Conservation (phyloP, 768 basidiomycete species). For the Tremella yokohamensis region DNA sequence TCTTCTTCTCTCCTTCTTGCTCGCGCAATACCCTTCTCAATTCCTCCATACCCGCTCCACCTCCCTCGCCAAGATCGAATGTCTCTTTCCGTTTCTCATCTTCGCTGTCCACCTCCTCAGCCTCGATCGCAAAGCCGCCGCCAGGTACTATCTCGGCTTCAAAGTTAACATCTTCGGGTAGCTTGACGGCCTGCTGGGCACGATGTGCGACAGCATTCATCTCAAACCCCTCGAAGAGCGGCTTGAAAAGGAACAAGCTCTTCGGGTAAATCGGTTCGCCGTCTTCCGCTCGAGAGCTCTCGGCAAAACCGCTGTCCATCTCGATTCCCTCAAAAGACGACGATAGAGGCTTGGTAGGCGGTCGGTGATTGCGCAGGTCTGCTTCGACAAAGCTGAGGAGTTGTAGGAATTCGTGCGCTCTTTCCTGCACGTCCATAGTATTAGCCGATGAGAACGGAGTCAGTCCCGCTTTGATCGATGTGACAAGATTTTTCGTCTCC, state of each 20-base stretch:
- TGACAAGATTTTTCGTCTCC: slow-evolving; percentile 64
- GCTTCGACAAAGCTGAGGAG: slow-evolving; percentile 40
- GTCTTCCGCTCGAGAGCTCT: slow-evolving; percentile 51
- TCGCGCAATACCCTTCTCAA: slow-evolving; percentile 43
- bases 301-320: slow-evolving; percentile 40
- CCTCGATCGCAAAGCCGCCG: slow-evolving; percentile 29
- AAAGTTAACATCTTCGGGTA: slow-evolving; percentile 82
- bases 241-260: slow-evolving; percentile 77
- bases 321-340: neutral
- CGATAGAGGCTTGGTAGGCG: slow-evolving; percentile 13
- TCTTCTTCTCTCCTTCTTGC: slow-evolving; percentile 52
- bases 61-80: slow-evolving; percentile 47
- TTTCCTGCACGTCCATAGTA: slow-evolving; percentile 87
- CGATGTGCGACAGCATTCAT: slow-evolving; percentile 75
- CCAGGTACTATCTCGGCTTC: slow-evolving; percentile 75
- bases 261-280: slow-evolving; percentile 70
- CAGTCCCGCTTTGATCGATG: slow-evolving; percentile 62
- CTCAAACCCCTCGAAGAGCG: slow-evolving; percentile 71
- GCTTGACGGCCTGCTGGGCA: slow-evolving; percentile 75
- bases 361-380: slow-evolving; percentile 34
- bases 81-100: slow-evolving; percentile 39
- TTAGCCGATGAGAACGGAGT: slow-evolving; percentile 60
- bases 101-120: slow-evolving; percentile 22
- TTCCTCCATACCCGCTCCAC: slow-evolving; percentile 45
- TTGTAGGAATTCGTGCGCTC: slow-evolving; percentile 50